A percentile compares a stretch with the other conserved stretches of the same genome.
Evolutionary conservation across 805 yeast species (phyloP).

Genomic region (Cyberlindnera xishuangbannaensis): DNA sequence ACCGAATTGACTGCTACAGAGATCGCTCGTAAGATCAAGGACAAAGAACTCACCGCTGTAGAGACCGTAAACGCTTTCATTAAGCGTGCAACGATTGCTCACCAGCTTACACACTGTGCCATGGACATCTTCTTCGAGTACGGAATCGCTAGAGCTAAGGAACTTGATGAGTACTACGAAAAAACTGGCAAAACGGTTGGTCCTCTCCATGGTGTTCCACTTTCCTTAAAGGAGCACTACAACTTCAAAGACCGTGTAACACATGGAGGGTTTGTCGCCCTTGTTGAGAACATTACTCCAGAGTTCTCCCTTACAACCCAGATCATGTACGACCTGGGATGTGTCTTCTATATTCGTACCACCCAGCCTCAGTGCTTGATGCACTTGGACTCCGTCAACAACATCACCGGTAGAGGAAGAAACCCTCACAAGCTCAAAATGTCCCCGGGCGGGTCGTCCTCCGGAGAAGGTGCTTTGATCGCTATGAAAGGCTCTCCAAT

Average conservation of each 20-base stretch:
- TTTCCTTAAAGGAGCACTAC: conserved; percentile 64
- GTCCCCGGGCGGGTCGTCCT: conserved; percentile 68
- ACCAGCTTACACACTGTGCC: conserved; percentile 54
- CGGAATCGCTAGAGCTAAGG: conserved; percentile 51
- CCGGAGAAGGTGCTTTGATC: conserved; percentile 65
- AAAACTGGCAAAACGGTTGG: conserved; percentile 52
- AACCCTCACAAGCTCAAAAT: conserved; percentile 53
- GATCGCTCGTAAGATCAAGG: conserved; percentile 16
- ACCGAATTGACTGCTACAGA: conserved; percentile 19
- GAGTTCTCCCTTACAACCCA: conserved; percentile 44
- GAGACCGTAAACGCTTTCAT: conserved; percentile 19
- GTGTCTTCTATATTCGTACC: conserved; percentile 59
- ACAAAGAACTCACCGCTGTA: conserved; percentile 18
- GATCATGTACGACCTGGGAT: conserved; percentile 31
- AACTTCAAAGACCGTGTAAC: conserved; percentile 48
- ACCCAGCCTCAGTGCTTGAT: conserved; percentile 64
- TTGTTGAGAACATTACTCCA: conserved; percentile 40
- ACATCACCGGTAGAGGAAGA: conserved; percentile 52
- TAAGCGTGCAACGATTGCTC: conserved; percentile 54
- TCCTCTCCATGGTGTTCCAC: conserved; percentile 65
- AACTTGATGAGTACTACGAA: conserved; percentile 46
- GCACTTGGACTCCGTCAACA: conserved; percentile 61
- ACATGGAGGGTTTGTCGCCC: conserved; percentile 53
- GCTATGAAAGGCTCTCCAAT: conserved; percentile 54
- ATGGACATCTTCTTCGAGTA: conserved; percentile 60